Evolutionary conservation across 2,329 filamentous ascomycete genomes (phyloP), one percentile per base, ranked within the genome.

Genomic region (Aurifilum marmelostoma): DNA sequence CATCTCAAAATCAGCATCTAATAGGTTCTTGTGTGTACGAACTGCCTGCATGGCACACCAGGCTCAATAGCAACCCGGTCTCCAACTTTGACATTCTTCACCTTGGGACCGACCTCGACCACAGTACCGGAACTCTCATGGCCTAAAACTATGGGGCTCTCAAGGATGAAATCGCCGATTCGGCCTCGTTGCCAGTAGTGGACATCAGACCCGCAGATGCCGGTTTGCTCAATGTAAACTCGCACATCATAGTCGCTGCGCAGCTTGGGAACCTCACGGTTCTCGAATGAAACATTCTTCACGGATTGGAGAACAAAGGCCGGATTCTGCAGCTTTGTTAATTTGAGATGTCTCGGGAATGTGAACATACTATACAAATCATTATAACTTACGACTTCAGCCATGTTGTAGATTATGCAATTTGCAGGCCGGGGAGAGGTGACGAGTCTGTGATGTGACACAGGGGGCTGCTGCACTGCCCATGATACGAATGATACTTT

Each of bases 61-160:
- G 83, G 83, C 70, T 85, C 83, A 39, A 86, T 81, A 27, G 83
- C 82, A 2, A 85, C 82, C 1, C 79, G 76, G 71, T 85, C 81
- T 4, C 83, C 83, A 21, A 78, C 73, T 65, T 80, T 79, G 60
- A 84, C 69, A 65, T 80, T 79, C 65, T 77, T 81, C 43, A 85
- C 83, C 41, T 75, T 76, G 34, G 60, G 71, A 8, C 82, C 83
- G 8, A 80, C 75, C 70, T 81, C 79, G 7, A 80, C 79, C 27
- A 85, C 75, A 0, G 74, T 78, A 3, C 82, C 82, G 0, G 82
- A 75, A 50, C 77, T 79, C 73, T 85, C 83, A 67, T 85, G 84
- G 56, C 84, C 84, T 7, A 84, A 77, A 5, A 83, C 77, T 5
- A 84, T 80, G 14, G 84, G 83, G 2, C 76, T 79, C 0, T 77